A percentile compares a stretch with the other conserved stretches of the same genome.
Evolutionary conservation across 768 basidiomycete genomes (phyloP).

Genomic region (Tephrocybe sp.): DNA sequence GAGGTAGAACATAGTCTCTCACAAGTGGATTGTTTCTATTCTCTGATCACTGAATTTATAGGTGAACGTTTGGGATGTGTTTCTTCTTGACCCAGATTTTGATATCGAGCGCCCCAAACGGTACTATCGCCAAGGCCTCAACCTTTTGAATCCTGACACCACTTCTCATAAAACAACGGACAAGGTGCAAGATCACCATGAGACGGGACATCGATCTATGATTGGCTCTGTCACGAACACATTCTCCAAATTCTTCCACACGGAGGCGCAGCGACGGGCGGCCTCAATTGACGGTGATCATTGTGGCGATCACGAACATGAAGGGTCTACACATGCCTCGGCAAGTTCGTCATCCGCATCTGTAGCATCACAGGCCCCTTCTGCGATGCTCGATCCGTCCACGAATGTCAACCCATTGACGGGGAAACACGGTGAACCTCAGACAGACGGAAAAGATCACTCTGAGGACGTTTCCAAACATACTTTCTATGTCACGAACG

Average conservation of each 20-base stretch:
- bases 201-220: conserved; percentile 35
- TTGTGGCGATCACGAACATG: neutral
- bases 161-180: conserved; percentile 6
- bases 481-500: conserved; percentile 91
- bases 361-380: conserved; percentile 37
- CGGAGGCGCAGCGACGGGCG: conserved; percentile 21
- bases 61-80: conserved; percentile 91
- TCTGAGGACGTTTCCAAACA: conserved; percentile 74
- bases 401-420: conserved; percentile 66
- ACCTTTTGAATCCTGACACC: conserved; percentile 49
- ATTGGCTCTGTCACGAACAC: conserved; percentile 50
- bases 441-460: conserved; percentile 21
- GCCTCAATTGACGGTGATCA: conserved; percentile 15
- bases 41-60: conserved; percentile 25
- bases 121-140: conserved; percentile 84
- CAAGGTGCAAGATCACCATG: conserved; percentile 14
- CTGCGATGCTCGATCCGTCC: conserved; percentile 78
- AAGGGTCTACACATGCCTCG: conserved; percentile 18
- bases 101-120: conserved; percentile 87
- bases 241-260: conserved; percentile 46
- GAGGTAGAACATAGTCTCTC: conserved; percentile 49
- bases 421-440: conserved; percentile 18
- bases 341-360: conserved; percentile 32
- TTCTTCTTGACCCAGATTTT: conserved; percentile 89
- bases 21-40: too few species aligned